phyloP scores from a whole-genome alignment of 23 red algal species.

The Pyropia haitanensis region DNA sequence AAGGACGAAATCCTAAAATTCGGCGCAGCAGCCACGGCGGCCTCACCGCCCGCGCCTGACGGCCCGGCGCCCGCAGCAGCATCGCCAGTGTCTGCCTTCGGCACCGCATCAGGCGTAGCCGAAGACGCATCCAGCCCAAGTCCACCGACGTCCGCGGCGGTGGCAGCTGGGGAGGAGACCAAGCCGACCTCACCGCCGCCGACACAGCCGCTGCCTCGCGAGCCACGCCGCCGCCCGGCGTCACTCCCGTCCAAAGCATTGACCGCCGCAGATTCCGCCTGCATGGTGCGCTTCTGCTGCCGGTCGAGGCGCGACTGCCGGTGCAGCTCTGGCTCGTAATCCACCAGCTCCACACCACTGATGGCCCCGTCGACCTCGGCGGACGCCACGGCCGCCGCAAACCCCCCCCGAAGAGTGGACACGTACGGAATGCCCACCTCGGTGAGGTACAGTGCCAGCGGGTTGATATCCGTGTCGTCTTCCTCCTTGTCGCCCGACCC shows the following conservation, averaged over 20 bases:
- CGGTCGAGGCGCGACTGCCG: not conserved
- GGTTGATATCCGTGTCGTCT: conserved; percentile 74
- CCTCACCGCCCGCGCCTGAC: too few species aligned
- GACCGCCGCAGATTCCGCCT: not conserved
- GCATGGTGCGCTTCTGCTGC: not conserved
- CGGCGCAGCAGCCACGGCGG: too few species aligned
- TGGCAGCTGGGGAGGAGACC: too few species aligned
- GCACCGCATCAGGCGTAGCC: too few species aligned
- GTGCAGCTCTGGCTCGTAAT: conserved; percentile 30
- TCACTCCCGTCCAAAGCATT: not conserved
- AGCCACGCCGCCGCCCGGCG: not conserved
- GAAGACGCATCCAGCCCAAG: too few species aligned
- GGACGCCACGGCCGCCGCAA: conserved; percentile 38
- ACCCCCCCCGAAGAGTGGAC: conserved; percentile 67
- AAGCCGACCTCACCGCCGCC: not conserved
- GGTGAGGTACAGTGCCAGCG: conserved; percentile 62
- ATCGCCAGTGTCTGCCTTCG: too few species aligned
- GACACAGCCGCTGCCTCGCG: not conserved
- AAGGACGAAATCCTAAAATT: conserved; percentile 36
- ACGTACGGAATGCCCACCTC: conserved; percentile 69
- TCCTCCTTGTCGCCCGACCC: conserved; percentile 71
- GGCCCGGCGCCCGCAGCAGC: too few species aligned
- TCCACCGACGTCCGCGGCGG: too few species aligned
- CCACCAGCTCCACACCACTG: conserved; percentile 38
- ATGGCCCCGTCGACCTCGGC: conserved; percentile 27